Evolutionary conservation across 2,329 filamentous ascomycete species (phyloP).

Genomic region (Calonectria fujianensis): DNA sequence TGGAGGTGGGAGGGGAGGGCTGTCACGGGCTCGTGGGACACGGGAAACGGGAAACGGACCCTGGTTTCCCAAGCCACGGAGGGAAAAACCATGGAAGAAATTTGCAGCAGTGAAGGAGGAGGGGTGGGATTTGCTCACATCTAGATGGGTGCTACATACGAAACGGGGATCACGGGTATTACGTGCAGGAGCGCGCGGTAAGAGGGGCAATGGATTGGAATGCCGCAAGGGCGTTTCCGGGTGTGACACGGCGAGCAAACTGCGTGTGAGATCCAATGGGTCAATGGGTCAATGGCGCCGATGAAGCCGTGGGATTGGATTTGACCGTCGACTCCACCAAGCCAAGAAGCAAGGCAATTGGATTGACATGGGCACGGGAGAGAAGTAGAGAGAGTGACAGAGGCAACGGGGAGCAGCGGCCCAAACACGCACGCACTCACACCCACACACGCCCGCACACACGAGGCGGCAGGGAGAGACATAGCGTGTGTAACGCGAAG

Average conservation of each 20-base stretch:
- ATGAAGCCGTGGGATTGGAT: constrained; percentile 29
- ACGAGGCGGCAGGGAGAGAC: not conserved
- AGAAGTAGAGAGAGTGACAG: not conserved
- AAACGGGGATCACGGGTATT: constrained; percentile 31
- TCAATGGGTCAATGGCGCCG: constrained; percentile 27
- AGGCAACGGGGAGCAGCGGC: not conserved
- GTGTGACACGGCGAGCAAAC: constrained; percentile 32
- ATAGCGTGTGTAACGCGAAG: constrained; percentile 31
- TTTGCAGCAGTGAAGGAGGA: not conserved
- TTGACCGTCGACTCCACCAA: constrained; percentile 11
- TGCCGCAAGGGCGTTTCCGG: constrained; percentile 28
- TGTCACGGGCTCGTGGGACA: constrained; percentile 2
- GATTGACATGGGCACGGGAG: constrained; percentile 16
- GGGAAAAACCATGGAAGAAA: constrained; percentile 11
- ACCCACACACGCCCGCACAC: not conserved
- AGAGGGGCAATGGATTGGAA: constrained; percentile 18
- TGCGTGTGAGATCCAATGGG: constrained; percentile 27
- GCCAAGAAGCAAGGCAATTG: constrained; percentile 6
- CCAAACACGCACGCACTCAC: not conserved
- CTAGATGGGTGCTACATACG: constrained; percentile 22
- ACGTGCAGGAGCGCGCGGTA: constrained; percentile 29
- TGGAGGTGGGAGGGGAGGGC: not conserved
- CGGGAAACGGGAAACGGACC: constrained; percentile 16
- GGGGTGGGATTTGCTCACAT: constrained; percentile 11
- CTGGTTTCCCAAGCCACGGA: constrained; percentile 4